Evolutionary conservation across 2,329 filamentous ascomycete genomes (phyloP).

Genomic region (Claviceps capensis): DNA sequence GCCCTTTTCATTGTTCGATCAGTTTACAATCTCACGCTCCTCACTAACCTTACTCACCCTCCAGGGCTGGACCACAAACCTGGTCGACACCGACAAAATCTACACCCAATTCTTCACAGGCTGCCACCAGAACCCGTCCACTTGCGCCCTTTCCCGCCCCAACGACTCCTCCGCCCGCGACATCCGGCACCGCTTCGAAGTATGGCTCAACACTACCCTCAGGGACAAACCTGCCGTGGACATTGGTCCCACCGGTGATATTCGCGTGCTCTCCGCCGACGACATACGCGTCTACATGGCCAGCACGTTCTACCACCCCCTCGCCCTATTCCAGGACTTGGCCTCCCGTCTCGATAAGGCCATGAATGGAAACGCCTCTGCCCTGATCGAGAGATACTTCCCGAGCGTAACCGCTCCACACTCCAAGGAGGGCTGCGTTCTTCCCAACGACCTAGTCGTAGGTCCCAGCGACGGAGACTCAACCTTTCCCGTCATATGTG

Average conservation of each 20-base stretch:
- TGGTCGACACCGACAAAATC: slow-evolving; percentile 18
- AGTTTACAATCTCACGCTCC: neutral
- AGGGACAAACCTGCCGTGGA: slow-evolving; percentile 11
- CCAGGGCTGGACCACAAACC: slow-evolving; percentile 17
- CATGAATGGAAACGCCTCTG: slow-evolving; percentile 1
- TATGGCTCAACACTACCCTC: slow-evolving; percentile 11
- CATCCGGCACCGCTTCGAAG: slow-evolving; percentile 12
- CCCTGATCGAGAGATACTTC: neutral
- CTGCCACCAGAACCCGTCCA: slow-evolving; percentile 14
- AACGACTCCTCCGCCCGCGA: slow-evolving; percentile 3
- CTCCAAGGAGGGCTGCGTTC: neutral
- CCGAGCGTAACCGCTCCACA: neutral
- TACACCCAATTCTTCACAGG: slow-evolving; percentile 16
- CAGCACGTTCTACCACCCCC: slow-evolving; percentile 14
- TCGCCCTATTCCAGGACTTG: slow-evolving; percentile 7
- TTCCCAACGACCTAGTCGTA: neutral
- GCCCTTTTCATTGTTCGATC: neutral
- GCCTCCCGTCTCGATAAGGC: slow-evolving; percentile 2
- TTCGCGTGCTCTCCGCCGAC: slow-evolving; percentile 13
- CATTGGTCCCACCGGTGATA: slow-evolving; percentile 7
- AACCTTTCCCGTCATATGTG: slow-evolving; percentile 1
- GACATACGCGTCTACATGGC: slow-evolving; percentile 10
- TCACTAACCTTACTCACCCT: neutral
- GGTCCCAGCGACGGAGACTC: neutral
- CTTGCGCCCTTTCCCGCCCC: slow-evolving; percentile 2